These are phyloP conservation scores for Nemania abortiva DNA, from an alignment of 2,329 filamentous ascomycete genomes.

Conservation along the genomic window DNA sequence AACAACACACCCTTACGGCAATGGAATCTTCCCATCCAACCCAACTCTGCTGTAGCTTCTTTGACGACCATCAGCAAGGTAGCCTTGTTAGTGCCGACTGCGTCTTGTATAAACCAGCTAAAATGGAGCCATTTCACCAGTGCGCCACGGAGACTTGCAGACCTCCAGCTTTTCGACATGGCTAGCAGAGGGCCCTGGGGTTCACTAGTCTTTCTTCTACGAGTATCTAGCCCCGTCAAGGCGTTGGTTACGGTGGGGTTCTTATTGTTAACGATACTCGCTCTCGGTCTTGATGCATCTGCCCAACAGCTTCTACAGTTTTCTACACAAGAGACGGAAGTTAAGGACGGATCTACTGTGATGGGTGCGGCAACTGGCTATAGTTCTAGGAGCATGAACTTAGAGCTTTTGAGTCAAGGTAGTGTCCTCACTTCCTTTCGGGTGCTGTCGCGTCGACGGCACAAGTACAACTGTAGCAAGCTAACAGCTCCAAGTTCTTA, in stretches of 20 bases:
- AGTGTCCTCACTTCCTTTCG: not conserved
- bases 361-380: constrained; percentile 30
- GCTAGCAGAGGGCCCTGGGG: constrained; percentile 46
- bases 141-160: constrained; percentile 37
- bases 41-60: constrained; percentile 34
- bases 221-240: constrained; percentile 17
- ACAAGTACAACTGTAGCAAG: not conserved
- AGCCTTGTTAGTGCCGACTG: constrained; percentile 49
- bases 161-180: constrained; percentile 44
- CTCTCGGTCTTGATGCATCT: constrained; percentile 41
- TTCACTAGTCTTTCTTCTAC: constrained; percentile 32
- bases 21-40: constrained; percentile 15
- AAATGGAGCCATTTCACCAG: constrained; percentile 52
- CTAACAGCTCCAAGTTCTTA: constrained; percentile 23
- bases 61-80: constrained; percentile 51
- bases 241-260: constrained; percentile 28
- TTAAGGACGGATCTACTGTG: constrained; percentile 30
- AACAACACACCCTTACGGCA: constrained; percentile 6
- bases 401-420: not conserved
- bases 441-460: not conserved
- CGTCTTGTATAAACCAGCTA: constrained; percentile 52
- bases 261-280: constrained; percentile 39
- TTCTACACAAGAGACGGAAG: constrained; percentile 19
- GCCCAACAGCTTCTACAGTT: constrained; percentile 41
- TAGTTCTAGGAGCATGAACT: constrained; percentile 29